A percentile compares a stretch with the other conserved stretches of the same genome.
Evolutionary conservation across 192 early-diverging fungal genomes (phyloP).

Genomic region (Blastocladiella britannica): DNA sequence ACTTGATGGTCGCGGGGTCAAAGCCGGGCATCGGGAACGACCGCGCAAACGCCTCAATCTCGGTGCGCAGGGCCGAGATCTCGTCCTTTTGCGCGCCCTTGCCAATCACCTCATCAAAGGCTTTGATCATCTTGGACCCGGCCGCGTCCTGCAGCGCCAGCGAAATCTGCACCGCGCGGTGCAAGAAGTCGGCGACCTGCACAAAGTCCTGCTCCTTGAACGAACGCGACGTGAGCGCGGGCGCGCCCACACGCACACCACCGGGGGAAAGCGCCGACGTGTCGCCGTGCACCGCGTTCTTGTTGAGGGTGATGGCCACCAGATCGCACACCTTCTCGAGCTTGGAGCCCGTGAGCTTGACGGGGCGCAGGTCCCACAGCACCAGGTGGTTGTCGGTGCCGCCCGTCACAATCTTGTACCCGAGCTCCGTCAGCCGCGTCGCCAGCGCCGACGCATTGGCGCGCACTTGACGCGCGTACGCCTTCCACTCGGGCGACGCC

Average conservation of each 20-base stretch:
- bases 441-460: constrained; percentile 78
- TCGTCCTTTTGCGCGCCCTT: constrained; percentile 33
- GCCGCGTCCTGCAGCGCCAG: constrained; percentile 59
- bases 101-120: constrained; percentile 72
- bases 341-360: constrained; percentile 82
- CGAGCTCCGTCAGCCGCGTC: constrained; percentile 46
- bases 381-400: constrained; percentile 97
- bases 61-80: constrained; percentile 55
- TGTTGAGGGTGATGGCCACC: constrained; percentile 95
- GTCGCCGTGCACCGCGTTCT: constrained; percentile 97
- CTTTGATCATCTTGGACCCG: constrained; percentile 89
- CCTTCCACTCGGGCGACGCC: constrained; percentile 75
- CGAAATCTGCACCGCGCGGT: constrained; percentile 83
- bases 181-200: constrained; percentile 85
- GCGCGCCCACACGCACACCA: constrained; percentile 85
- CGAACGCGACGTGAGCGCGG: constrained; percentile 87
- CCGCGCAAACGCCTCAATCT: constrained; percentile 81
- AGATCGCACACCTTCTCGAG: constrained; percentile 98
- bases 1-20: constrained; percentile 15
- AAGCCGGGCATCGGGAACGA: constrained; percentile 97
- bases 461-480: constrained; percentile 88
- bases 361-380: constrained; percentile 91
- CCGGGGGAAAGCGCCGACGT: constrained; percentile 86
- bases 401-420: constrained; percentile 86
- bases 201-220: constrained; percentile 96